These are phyloP conservation scores for Cucurbita pepo DNA, from an alignment of 306 rosid genomes.

Conservation along the genomic window DNA sequence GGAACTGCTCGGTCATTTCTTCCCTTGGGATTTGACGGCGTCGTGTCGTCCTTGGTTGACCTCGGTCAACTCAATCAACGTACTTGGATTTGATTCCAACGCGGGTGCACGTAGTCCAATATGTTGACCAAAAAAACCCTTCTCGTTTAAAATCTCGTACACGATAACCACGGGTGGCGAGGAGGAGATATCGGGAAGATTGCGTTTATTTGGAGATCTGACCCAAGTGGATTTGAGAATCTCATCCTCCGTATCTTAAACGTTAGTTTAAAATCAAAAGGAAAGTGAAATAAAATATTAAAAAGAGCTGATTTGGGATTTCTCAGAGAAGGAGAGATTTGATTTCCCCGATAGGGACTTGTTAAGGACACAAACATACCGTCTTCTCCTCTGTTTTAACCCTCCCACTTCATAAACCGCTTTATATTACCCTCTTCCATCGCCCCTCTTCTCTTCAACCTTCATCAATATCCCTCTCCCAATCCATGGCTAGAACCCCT, in stretches of 20 bases:
- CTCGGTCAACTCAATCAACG: constrained; percentile 1
- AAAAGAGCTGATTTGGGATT: constrained; percentile 27
- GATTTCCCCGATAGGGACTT: constrained; percentile 42
- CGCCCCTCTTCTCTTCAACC: not conserved
- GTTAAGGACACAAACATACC: not conserved
- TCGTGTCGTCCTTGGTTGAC: constrained; percentile 1
- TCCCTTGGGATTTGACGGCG: not conserved
- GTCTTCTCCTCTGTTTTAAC: not conserved
- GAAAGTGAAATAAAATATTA: constrained; percentile 9
- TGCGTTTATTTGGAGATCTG: constrained; percentile 14
- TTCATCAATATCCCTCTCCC: not conserved
- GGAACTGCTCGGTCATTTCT: not conserved
- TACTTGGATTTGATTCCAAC: not conserved
- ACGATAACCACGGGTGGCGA: not conserved
- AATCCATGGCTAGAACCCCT: constrained; percentile 29
- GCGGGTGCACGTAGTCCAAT: constrained; percentile 8
- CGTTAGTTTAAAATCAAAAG: constrained; percentile 12
- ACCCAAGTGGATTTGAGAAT: constrained; percentile 77
- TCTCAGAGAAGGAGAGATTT: constrained; percentile 51
- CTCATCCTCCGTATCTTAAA: constrained; percentile 44
- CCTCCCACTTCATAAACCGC: not conserved
- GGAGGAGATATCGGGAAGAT: constrained; percentile 16
- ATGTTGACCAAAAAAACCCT: not conserved
- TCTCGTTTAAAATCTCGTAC: not conserved
- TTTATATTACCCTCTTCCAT: not conserved